These are phyloP conservation scores for Spathaspora gorwiae DNA, from an alignment of 805 yeast genomes.

Conservation along the genomic window DNA sequence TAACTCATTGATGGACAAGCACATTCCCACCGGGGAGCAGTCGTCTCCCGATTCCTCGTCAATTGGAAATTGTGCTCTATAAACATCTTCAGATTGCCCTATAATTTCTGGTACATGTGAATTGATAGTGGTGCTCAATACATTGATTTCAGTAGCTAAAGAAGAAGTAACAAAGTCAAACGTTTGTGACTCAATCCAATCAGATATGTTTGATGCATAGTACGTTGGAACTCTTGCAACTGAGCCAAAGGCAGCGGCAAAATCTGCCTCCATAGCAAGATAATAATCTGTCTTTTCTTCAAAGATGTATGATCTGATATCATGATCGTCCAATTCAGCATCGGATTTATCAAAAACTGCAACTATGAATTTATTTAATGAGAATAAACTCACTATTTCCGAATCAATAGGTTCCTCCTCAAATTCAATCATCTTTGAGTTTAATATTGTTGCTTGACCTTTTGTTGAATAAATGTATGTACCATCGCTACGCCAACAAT, in stretches of 20 bases:
- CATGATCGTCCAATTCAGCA: slow-evolving; percentile 25
- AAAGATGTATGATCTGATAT: slow-evolving; percentile 20
- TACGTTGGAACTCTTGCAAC: slow-evolving; percentile 43
- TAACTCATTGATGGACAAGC: slow-evolving; percentile 50
- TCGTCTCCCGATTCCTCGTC: slow-evolving; percentile 63
- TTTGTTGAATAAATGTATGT: background rate
- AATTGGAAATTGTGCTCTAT: slow-evolving; percentile 70
- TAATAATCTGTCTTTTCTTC: slow-evolving; percentile 5
- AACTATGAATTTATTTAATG: slow-evolving; percentile 7
- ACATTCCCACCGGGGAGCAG: slow-evolving; percentile 66
- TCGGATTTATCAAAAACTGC: slow-evolving; percentile 12
- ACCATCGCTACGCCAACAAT: slow-evolving; percentile 1
- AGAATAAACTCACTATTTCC: slow-evolving; percentile 2
- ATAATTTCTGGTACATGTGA: slow-evolving; percentile 17
- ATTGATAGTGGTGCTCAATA: slow-evolving; percentile 5
- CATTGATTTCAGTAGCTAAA: slow-evolving; percentile 52
- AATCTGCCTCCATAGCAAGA: slow-evolving; percentile 25
- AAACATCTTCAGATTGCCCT: slow-evolving; percentile 59
- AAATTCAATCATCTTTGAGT: slow-evolving; percentile 2
- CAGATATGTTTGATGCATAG: slow-evolving; percentile 37
- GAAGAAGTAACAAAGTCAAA: slow-evolving; percentile 52
- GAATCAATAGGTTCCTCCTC: slow-evolving; percentile 4
- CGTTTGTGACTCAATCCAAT: slow-evolving; percentile 33
- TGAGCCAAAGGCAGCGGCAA: slow-evolving; percentile 51
- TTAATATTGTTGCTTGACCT: background rate